Base-by-base conservation (phyloP, 768 basidiomycete species). In the Serendipita indica region DNA sequence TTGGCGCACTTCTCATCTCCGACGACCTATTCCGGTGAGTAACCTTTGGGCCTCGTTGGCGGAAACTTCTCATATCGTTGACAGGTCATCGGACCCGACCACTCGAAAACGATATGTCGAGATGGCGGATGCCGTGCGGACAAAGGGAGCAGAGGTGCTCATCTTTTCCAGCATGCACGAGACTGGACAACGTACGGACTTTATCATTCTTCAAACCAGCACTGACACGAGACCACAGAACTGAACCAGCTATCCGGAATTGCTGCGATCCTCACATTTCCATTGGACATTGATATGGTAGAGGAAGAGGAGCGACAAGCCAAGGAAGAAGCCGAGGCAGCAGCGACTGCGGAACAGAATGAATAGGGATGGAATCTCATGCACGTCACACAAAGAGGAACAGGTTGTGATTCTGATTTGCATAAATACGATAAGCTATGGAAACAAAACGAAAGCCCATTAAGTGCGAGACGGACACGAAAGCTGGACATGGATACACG, bases 101-200 rank as follows among this genome's bases (percentile, higher is more conserved):
- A 77, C 79, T 56, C 75, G 96, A 52, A 94, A 85, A 68, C 81
- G 78, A 67, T 98, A 88, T 64, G 93, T 99, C 32, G 73, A 71
- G 45, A 75, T 98, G 33, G 91, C 94, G 0, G 94, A 99, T 69
- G 81, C 80, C 33, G 91, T 97, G 14, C 82, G 85, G 64, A 77
- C 81, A 45, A 89, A 86, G 63, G 90, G 92, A 25, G 94, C 83
- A 25, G 93, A 98, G 67, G 92, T 92, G 3, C 75, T 97, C 18
- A 92, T 97, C 63, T 99, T 98, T 70, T 98, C 94, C 3, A 97
- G 92, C 66, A 98, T 99, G 96, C 96, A 99, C 67, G 96, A 99
- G 72, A 90, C 89, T 20, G 96, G 96, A 13, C 92, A 97, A 77
- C 93, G 92, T 94, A 67, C 66, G 88, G 74, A 33, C 45, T 33